Evolutionary conservation across 163 green algal species (phyloP), one percentile per base, ranked within the genome.

Genomic region (Prototheca stagnorum): DNA sequence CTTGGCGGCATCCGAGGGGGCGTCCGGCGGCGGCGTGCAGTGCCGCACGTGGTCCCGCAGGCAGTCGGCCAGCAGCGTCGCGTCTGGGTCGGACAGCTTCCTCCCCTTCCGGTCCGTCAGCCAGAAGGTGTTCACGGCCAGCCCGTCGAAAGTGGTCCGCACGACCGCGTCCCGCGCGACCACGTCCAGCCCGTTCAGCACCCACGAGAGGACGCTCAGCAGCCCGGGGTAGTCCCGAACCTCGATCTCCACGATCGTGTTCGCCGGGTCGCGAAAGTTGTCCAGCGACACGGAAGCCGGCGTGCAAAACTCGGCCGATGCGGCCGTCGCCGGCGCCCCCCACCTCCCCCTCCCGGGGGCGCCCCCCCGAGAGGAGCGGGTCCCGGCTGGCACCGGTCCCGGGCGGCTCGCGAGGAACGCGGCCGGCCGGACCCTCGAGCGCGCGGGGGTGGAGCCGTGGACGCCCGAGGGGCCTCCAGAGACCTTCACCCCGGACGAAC

Each of bases 101-200:
- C 52, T 59, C 2, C 51, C 64, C 19, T 24, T 11, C 4, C 50
- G 27, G 12, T 41, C 53, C 14, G 54, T 60, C 16, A 79, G 21
- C 67, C 67, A 79, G 40, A 79, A 77, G 17, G 45, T 52, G 48
- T 79, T 77, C 21, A 59, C 25, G 1, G 70, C 70, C 20, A 59
- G 50, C 34, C 68, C 68, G 1, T 74, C 53, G 2, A 42, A 16
- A 19, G 51, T 49, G 9, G 67, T 79, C 4, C 26, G 26, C 16
- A 71, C 53, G 12, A 66, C 46, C 20, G 67, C 70, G 25, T 78
- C 64, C 26, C 73, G 59, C 6, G 67, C 59, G 21, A 70, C 51
- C 12, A 75, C 17, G 2, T 67, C 60, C 27, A 78, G 43, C 2
- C 63, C 56, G 22, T 73, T 78, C 23, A 73, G 46, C 31, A 19